Base-by-base conservation (phyloP, 768 basidiomycete species). In the Phylloporus sp. region DNA sequence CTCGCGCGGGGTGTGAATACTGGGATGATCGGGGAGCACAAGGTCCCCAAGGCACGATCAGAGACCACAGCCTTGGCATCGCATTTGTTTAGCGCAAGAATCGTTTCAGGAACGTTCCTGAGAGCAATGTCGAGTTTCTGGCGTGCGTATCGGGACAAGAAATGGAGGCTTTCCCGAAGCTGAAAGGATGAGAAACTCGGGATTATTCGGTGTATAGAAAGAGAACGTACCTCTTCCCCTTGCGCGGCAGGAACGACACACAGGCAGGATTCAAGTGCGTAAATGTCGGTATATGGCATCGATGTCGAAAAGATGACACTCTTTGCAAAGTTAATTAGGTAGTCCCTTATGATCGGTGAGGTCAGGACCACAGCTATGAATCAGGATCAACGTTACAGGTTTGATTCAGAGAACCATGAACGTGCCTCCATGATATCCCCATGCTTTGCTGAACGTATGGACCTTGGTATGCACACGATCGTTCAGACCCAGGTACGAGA, bases 361-460 rank as follows among this genome's bases (percentile, higher is more conserved):
- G 60, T 54, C 50, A 64, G 45, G 22, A 60, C 31, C 29, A 65
- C 50, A 2, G 55, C 63, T 62, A 18, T 20, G n/a, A 27, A 35
- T 12, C 10, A 11, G 24, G 23, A 16, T 9, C 23, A 22, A 22
- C 22, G 11, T 36, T 7, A 18, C 35, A 18, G 18, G 35, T 18
- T 18, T 36, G 8, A 18, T 36, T 7, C 35, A 36, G 10, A n/a
- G 16, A 36, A 18, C n/a, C 6, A 18, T 18, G 18, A 18, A 28
- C 26, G n/a, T 53, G 57, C 63, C 63, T 32, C 63, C 57, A 6
- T 53, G 56, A 23, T 52, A 57, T 40, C 63, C 60, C 60, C 60
- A 64, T 2, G 43, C 63, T 53, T 84, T 83, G 10, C 80, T 75
- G 54, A 83, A 81, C 0, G 80, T 80, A 60, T 80, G 77, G 15